Percentiles rank a stretch among this genome's conserved stretches.
Evolutionary conservation across 495 filamentous ascomycete genomes (phyloP).

Genomic region (Oidiodendron maius): DNA sequence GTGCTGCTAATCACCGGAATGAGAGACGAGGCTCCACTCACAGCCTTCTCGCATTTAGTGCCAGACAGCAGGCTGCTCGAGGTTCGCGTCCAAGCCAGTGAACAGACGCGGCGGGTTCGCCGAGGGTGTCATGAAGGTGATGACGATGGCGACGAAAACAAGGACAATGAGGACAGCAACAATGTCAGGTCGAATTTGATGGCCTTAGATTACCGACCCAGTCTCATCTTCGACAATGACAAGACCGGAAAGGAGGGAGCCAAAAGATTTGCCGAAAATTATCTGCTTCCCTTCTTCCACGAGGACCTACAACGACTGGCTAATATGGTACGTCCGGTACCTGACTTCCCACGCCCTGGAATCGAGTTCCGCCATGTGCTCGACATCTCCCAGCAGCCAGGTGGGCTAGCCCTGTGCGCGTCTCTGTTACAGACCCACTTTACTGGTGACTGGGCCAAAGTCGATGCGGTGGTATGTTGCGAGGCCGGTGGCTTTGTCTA

Average conservation of each 20-base stretch:
- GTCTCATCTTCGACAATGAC: slow-evolving; percentile 48
- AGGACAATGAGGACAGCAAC: slow-evolving; percentile 23
- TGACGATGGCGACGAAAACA: slow-evolving; percentile 20
- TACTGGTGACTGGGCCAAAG: slow-evolving; percentile 40
- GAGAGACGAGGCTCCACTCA: slow-evolving; percentile 57
- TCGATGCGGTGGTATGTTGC: slow-evolving; percentile 43
- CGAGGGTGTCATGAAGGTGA: slow-evolving; percentile 25
- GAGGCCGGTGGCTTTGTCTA: slow-evolving; percentile 55
- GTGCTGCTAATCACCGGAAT: slow-evolving; percentile 61
- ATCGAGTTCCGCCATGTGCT: slow-evolving; percentile 57
- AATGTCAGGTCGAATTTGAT: slow-evolving; percentile 25
- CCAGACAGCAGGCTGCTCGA: slow-evolving; percentile 50
- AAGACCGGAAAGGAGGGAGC: slow-evolving; percentile 30
- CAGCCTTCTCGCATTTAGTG: slow-evolving; percentile 48
- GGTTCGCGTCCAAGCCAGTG: slow-evolving; percentile 41
- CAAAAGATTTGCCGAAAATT: slow-evolving; percentile 35
- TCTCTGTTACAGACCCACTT: slow-evolving; percentile 46
- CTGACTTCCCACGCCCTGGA: slow-evolving; percentile 45
- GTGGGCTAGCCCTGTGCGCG: slow-evolving; percentile 48
- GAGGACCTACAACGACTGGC: slow-evolving; percentile 43
- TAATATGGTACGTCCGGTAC: slow-evolving; percentile 43
- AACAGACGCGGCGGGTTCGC: slow-evolving; percentile 36
- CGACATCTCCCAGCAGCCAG: slow-evolving; percentile 47
- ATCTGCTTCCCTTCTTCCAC: slow-evolving; percentile 46
- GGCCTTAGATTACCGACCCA: slow-evolving; percentile 34